Evolutionary conservation across 257 asterid species (phyloP).

Genomic region (Linderniella brevidens): DNA sequence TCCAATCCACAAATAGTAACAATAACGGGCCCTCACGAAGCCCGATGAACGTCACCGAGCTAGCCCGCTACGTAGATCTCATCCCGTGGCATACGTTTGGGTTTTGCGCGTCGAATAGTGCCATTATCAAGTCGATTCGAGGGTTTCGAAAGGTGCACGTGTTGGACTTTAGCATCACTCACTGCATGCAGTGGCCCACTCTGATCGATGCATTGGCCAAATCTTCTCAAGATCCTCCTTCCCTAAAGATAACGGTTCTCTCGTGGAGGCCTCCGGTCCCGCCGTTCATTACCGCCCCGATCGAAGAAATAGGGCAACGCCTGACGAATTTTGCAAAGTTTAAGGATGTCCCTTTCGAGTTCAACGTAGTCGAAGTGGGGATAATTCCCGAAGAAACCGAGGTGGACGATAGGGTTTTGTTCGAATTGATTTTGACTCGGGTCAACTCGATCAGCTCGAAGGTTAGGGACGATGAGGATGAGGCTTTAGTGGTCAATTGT

Average conservation of each 20-base stretch:
- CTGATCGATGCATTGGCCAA: slow-evolving; percentile 46
- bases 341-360: slow-evolving; percentile 49
- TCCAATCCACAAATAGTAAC: neutral
- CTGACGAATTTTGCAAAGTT: slow-evolving; percentile 42
- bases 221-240: slow-evolving; percentile 27
- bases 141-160: slow-evolving; percentile 33
- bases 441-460: slow-evolving; percentile 18
- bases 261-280: slow-evolving; percentile 47
- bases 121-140: slow-evolving; percentile 26
- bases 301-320: slow-evolving; percentile 44
- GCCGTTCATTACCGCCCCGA: slow-evolving; percentile 37
- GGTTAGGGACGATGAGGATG: slow-evolving; percentile 19
- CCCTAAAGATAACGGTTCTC: slow-evolving; percentile 29
- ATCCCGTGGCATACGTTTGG: slow-evolving; percentile 81
- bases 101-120: slow-evolving; percentile 50
- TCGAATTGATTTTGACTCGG: slow-evolving; percentile 17
- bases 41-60: slow-evolving; percentile 54
- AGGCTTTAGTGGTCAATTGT: slow-evolving; percentile 49
- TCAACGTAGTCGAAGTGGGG: slow-evolving; percentile 25
- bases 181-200: slow-evolving; percentile 86
- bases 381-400: too few relatives aligned
- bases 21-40: slow-evolving; percentile 11
- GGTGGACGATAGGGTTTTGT: slow-evolving; percentile 2
- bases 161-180: slow-evolving; percentile 52
- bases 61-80: slow-evolving; percentile 65